These are phyloP conservation scores for Pleodorina starrii DNA, from an alignment of 139 green algal genomes.

Conservation along the genomic window DNA sequence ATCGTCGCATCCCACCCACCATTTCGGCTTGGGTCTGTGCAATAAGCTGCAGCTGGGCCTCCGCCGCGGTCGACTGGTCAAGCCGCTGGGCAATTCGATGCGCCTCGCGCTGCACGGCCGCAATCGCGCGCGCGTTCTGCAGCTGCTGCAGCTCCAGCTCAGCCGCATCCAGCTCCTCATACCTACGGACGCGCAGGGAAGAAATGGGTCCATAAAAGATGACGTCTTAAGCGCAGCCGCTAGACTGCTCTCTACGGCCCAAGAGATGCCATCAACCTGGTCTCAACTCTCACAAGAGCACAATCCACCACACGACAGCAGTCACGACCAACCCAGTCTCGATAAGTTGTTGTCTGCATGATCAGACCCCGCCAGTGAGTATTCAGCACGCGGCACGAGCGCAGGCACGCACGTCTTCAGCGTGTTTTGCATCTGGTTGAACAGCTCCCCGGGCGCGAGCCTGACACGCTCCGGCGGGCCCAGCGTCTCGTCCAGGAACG, in stretches of 20 bases:
- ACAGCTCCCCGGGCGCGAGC: slow-evolving; percentile 40
- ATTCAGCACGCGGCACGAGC: no score
- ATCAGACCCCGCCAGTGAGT: no score
- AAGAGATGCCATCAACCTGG: no score
- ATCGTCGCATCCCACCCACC: no score
- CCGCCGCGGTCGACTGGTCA: slow-evolving; percentile 28
- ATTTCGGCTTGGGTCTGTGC: slow-evolving; percentile 11
- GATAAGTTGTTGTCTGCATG: no score
- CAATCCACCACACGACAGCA: no score
- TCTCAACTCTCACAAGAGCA: no score
- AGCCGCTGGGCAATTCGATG: slow-evolving; percentile 51
- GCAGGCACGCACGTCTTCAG: slow-evolving; percentile 37
- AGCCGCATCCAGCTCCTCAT: slow-evolving; percentile 51
- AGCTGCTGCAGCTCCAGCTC: slow-evolving; percentile 54
- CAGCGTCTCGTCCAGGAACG: slow-evolving; percentile 28
- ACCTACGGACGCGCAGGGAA: slow-evolving; percentile 21
- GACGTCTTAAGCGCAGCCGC: no score
- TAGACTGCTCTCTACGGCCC: no score
- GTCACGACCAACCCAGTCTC: no score
- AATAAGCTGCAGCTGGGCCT: slow-evolving; percentile 13
- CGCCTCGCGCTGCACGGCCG: slow-evolving; percentile 55
- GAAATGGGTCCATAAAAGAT: background rate
- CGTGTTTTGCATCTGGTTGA: slow-evolving; percentile 45
- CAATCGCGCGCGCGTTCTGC: slow-evolving; percentile 47
- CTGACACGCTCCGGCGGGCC: background rate